Base-by-base conservation (phyloP, 352 stramenopile species). In the Blastocystis sp. region DNA sequence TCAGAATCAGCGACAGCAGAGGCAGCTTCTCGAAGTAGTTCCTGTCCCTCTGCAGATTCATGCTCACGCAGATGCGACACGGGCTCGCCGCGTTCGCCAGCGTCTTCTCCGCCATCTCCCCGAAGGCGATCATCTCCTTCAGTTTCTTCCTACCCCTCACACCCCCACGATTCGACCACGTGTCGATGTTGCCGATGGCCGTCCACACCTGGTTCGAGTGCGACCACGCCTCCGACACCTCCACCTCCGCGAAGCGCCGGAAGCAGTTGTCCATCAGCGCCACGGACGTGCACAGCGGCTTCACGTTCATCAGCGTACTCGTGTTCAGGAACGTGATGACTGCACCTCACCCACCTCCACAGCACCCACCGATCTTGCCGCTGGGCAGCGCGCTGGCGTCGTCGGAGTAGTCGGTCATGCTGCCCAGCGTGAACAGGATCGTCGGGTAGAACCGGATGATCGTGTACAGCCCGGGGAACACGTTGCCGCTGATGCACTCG, bases 1-100 rank as follows among this genome's bases (percentile, higher is more conserved):
- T 81, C 45, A 81, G 53, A 64, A 81, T 81, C 41, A 81, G 28
- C 38, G 71, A 81, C 4, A 81, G 28, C 17, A 81, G 71, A 7
- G 71, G 71, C 40, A 81, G 71, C 56, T 81, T 81, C 48, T 81
- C 71, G 48, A 81, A 81, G n/a, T 81, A 81, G 60, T 81, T 81
- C n/a, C 40, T 40, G 17, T 66, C 71, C n/a, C 66, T 81, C 71
- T 81, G 71, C 11, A 81, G 71, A 81, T 81, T 81, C 71, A 81
- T 81, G 3, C 71, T 62, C 10, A 81, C 71, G 43, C 71, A 81
- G 71, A 81, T 81, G 34, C 52, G 43, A 60, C 71, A 81, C 21
- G 71, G 71, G 41, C 45, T 56, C 43, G 41, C 3, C 11, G 71
- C 71, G 19, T 62, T 10, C 38, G 71, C 71, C 43, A 81, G 28